Base-by-base conservation (phyloP, 352 stramenopile genomes). In the Globisporangium acanthophoron region DNA sequence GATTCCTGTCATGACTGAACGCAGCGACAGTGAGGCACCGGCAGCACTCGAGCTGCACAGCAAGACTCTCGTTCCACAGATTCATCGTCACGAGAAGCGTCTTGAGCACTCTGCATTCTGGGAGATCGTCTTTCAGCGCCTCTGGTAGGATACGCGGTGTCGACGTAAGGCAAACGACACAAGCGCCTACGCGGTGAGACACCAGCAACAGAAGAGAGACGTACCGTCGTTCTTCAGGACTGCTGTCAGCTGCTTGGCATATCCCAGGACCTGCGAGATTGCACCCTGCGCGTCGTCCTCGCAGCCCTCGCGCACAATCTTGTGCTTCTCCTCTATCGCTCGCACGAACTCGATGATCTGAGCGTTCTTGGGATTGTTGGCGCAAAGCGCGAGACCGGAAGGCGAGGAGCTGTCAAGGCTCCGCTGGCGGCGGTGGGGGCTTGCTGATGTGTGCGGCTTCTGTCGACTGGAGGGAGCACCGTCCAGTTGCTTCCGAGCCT, bases 1-100 rank as follows among this genome's bases (percentile, higher is more conserved):
- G 70, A 59, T 96, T 97, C 0, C 80, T 68, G 54, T 90, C 74
- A 24, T 90, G 78, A 49, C 77, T 86, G 57, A 91, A 89, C 0
- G 90, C 82, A 9, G 66, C 65, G 27, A 96, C 62, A 59, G 90
- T 96, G 24, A 94, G 67, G 20, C 93, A 76, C 52, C 74, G 80
- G 40, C 85, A 81, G 45, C 78, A 84, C 55, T 91, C 76, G n/a
- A 96, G 67, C 46, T 96, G 77, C 24, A 97, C 48, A 15, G 76
- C 65, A 13, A 77, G 66, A 33, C 75, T 78, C 13, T 66, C 52
- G 24, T 59, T 48, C 50, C 86, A 85, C 27, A 78, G 48, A 29
- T 82, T 62, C 80, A 96, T 92, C 5, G 87, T 61, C 37, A 56
- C 54, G 12, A 92, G 58, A 5, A 96, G 60, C 1, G 66, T 64